Conservation (phyloP, 2,329 filamentous ascomycete genomes). For the Aspergillus spinulosporus region DNA sequence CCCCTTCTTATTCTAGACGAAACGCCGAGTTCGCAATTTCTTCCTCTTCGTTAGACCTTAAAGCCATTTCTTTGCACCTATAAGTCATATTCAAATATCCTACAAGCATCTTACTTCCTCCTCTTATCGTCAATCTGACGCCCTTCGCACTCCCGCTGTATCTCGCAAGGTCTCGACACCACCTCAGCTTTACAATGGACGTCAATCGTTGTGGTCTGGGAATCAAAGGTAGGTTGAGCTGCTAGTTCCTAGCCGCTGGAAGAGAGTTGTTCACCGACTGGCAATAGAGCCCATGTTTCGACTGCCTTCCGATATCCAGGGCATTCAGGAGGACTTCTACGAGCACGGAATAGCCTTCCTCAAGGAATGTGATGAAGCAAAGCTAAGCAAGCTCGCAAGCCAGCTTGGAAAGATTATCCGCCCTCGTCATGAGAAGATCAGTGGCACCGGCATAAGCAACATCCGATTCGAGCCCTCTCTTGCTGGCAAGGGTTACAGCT, state of each 20-base stretch:
- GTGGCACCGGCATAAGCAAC: constrained; percentile 17
- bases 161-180: background rate
- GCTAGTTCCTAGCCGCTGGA: background rate
- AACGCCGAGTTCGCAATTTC: background rate
- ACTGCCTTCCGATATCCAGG: constrained; percentile 4
- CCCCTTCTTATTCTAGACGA: background rate
- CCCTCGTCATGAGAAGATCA: constrained; percentile 14
- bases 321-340: constrained; percentile 12
- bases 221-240: constrained; percentile 1
- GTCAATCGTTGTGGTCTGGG: constrained; percentile 4
- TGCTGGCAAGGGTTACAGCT: constrained; percentile 15
- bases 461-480: constrained; percentile 14
- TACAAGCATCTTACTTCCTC: background rate
- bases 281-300: constrained; percentile 11
- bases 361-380: constrained; percentile 11
- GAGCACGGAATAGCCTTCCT: constrained; percentile 15
- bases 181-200: background rate
- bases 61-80: background rate
- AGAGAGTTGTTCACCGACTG: background rate
- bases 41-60: background rate
- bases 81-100: background rate
- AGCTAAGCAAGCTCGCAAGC: constrained; percentile 5
- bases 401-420: constrained; percentile 14
- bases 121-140: background rate
- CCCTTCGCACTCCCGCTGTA: background rate